A percentile compares a stretch with the other conserved stretches of the same genome.
Conservation (phyloP, 1,284 basidiomycete species). For the Pyrrhoderma noxium region DNA sequence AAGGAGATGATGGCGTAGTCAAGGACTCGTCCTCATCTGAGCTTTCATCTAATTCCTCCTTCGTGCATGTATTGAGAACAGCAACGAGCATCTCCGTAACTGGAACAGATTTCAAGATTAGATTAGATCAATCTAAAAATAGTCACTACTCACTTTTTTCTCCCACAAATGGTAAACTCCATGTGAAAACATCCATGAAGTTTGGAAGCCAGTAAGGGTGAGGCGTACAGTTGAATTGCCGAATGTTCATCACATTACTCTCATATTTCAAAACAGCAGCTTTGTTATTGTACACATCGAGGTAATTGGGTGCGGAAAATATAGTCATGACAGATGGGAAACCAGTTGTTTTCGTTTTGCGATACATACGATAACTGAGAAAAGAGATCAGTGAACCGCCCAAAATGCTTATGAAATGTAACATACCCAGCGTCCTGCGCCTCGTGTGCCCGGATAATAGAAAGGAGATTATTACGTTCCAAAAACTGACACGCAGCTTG, state of each 20-base stretch:
- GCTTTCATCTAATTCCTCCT: conserved; percentile 89
- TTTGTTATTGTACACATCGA: conserved; percentile 96
- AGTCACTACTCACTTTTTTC: conserved; percentile 73
- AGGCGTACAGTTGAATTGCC: conserved; percentile 92
- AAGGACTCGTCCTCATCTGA: conserved; percentile 54
- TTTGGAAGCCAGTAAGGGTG: conserved; percentile 95
- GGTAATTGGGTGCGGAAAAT: conserved; percentile 92
- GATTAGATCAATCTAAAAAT: neutral
- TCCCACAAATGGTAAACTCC: conserved; percentile 86
- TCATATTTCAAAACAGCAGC: conserved; percentile 96
- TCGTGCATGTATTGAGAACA: conserved; percentile 88
- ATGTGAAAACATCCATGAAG: conserved; percentile 93
- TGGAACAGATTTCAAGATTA: conserved; percentile 24
- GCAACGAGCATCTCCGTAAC: conserved; percentile 96
- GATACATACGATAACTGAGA: conserved; percentile 88
- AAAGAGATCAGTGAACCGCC: neutral
- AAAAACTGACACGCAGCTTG: conserved; percentile 91
- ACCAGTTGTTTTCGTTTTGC: conserved; percentile 90
- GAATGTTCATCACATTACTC: conserved; percentile 93
- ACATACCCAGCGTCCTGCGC: conserved; percentile 88
- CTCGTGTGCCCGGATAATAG: conserved; percentile 92
- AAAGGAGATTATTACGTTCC: conserved; percentile 90
- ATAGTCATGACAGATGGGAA: conserved; percentile 96
- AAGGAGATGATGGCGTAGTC: conserved; percentile 30
- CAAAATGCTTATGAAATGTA: neutral